Percentiles rank a stretch among this genome's conserved stretches.
Conservation (phyloP, 345 rosid species). For the Combretum micranthum region DNA sequence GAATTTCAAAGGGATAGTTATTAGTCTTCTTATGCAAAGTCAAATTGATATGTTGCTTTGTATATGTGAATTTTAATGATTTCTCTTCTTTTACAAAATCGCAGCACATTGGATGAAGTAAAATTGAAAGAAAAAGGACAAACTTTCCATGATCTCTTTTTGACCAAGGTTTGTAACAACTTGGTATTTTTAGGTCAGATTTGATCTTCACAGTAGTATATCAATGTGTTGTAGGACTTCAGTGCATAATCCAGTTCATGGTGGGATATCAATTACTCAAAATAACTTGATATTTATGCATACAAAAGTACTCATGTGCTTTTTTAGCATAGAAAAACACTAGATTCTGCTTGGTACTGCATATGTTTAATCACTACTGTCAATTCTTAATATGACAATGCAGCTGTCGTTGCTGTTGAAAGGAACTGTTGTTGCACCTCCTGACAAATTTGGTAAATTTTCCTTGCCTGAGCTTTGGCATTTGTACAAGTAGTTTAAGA, state of each 20-base stretch:
- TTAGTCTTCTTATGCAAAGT: background rate
- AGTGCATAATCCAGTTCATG: background rate
- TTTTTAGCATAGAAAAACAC: background rate
- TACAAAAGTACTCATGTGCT: too few species aligned
- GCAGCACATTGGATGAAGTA: constrained; percentile 83
- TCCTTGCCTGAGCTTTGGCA: constrained; percentile 3
- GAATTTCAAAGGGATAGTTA: background rate
- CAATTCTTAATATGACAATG: constrained; percentile 11
- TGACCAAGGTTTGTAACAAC: constrained; percentile 56
- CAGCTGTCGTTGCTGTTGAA: constrained; percentile 82
- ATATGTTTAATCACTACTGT: constrained; percentile 19
- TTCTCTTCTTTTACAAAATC: constrained; percentile 12
- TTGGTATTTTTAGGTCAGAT: background rate
- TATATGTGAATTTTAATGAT: constrained; percentile 1
- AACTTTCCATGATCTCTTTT: constrained; percentile 79
- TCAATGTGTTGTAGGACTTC: too few species aligned
- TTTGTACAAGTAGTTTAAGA: too few species aligned
- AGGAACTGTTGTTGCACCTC: constrained; percentile 98
- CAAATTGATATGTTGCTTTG: background rate
- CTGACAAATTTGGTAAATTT: constrained; percentile 85
- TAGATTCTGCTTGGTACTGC: background rate
- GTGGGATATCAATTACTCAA: background rate
- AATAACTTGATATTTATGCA: too few species aligned
- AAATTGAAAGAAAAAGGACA: constrained; percentile 89
- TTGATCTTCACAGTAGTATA: background rate